Evolutionary conservation across 2,329 filamentous ascomycete genomes (phyloP), one percentile per base, ranked within the genome.

Genomic region (Cladosporium sp.): DNA sequence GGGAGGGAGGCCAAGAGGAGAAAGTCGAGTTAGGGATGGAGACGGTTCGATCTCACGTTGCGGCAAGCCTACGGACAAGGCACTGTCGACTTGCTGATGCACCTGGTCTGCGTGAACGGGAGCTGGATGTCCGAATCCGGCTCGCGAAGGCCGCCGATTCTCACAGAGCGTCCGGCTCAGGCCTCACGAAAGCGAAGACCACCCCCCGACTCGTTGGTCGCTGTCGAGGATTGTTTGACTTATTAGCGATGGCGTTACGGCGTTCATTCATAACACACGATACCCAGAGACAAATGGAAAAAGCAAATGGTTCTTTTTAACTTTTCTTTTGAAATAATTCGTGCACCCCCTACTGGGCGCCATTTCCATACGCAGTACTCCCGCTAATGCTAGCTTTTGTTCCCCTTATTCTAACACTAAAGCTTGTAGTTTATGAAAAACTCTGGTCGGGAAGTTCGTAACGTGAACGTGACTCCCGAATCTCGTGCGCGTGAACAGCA

Each of bases 171-270:
- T 3, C 16, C 16, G 16, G 16, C 16, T 18, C 16, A 18, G 2
- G 16, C 16, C 16, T 18, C 16, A 18, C 16, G 16, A 18, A 18
- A 18, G 16, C 2, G 16, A 18, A 18, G 2, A 18, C 16, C 16
- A 3, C 2, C 16, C 16, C 16, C 16, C 16, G 16, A 18, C 16
- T 18, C 16, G 16, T 18, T 2, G 22, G 22, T 7, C 22, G 7
- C 35, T 1, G 4, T n/a, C 4, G 35, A 38, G 35, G 35, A 38
- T 38, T 38, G 4, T n/a, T n/a, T 14, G 16, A 38, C n/a, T 38
- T 28, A 33, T 55, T 53, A 59, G 55, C 55, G 56, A 57, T 31
- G 57, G 57, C 57, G 57, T 54, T 57, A n/a, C 46, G 28, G 49
- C 32, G 11, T 28, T 5, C 9, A 37, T 31, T 37, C 34, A 43